Evolutionary conservation across 345 rosid species (phyloP).

Genomic region (Balakata baccata): DNA sequence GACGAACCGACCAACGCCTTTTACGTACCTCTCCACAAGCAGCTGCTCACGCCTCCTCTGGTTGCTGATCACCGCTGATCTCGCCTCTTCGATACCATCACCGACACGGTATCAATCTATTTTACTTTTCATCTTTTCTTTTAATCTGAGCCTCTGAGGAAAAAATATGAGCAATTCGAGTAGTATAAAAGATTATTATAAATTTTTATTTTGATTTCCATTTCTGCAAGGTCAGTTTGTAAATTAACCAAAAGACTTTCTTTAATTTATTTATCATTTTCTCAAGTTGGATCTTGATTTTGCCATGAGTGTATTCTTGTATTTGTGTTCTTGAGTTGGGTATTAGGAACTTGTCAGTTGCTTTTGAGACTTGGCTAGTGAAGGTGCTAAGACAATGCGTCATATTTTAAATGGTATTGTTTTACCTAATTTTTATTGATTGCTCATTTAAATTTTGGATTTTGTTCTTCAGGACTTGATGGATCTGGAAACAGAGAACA

Average conservation of each 20-base stretch:
- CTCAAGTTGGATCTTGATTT: neutral
- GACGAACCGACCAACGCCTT: too few species aligned
- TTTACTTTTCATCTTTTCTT: too few species aligned
- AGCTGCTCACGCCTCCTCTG: neutral
- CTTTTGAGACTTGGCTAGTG: neutral
- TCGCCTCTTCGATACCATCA: neutral
- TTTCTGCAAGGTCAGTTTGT: too few species aligned
- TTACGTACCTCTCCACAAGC: neutral
- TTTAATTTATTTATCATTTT: too few species aligned
- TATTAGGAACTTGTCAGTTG: neutral
- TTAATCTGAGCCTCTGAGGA: neutral
- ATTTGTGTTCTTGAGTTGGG: neutral
- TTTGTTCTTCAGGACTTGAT: slow-evolving; percentile 33
- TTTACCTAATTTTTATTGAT: neutral
- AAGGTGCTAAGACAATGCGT: neutral
- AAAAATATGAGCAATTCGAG: too few species aligned
- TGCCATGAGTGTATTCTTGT: neutral
- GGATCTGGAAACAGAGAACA: slow-evolving; percentile 92
- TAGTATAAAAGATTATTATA: too few species aligned
- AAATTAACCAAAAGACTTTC: too few species aligned
- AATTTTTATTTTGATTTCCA: too few species aligned
- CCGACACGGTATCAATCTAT: neutral
- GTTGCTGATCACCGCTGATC: neutral
- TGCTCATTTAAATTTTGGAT: neutral
- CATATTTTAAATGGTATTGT: neutral